phyloP scores from a whole-genome alignment of 2,329 filamentous ascomycete genomes.

The Coniella vitis region DNA sequence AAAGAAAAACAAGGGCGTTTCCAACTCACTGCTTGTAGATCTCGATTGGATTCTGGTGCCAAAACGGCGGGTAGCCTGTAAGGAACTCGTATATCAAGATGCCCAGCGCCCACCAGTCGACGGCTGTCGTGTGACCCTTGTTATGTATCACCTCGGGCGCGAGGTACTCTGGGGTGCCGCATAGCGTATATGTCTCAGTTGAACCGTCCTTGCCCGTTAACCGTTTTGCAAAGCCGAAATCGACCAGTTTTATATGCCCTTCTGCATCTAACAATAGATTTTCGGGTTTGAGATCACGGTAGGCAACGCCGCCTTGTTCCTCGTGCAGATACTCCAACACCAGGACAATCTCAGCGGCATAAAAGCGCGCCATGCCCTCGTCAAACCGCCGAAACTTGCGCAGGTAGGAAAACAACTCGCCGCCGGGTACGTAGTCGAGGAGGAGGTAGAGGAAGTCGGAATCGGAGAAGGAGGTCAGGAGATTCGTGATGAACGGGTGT shows the following conservation, averaged over 20 bases:
- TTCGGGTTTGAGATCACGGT: constrained; percentile 76
- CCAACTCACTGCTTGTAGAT: constrained; percentile 73
- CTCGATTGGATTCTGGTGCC: constrained; percentile 80
- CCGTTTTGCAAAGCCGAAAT: constrained; percentile 81
- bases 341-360: constrained; percentile 75
- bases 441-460: constrained; percentile 74
- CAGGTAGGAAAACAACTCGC: constrained; percentile 79
- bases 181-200: constrained; percentile 73
- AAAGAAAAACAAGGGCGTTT: background rate
- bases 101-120: constrained; percentile 84
- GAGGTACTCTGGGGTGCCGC: constrained; percentile 77
- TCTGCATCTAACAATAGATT: constrained; percentile 72
- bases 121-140: constrained; percentile 67
- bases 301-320: constrained; percentile 68
- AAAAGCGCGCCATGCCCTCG: constrained; percentile 71
- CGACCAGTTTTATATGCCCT: constrained; percentile 75
- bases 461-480: constrained; percentile 75
- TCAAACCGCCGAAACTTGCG: constrained; percentile 73
- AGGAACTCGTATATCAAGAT: constrained; percentile 81
- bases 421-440: constrained; percentile 75
- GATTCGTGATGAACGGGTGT: constrained; percentile 75
- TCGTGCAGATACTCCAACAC: constrained; percentile 78
- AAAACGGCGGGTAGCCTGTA: constrained; percentile 79
- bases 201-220: constrained; percentile 46
- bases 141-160: constrained; percentile 81